A percentile compares a stretch with the other conserved stretches of the same genome.
phyloP scores from a whole-genome alignment of 1,284 basidiomycete genomes.

The Boletus sp. region DNA sequence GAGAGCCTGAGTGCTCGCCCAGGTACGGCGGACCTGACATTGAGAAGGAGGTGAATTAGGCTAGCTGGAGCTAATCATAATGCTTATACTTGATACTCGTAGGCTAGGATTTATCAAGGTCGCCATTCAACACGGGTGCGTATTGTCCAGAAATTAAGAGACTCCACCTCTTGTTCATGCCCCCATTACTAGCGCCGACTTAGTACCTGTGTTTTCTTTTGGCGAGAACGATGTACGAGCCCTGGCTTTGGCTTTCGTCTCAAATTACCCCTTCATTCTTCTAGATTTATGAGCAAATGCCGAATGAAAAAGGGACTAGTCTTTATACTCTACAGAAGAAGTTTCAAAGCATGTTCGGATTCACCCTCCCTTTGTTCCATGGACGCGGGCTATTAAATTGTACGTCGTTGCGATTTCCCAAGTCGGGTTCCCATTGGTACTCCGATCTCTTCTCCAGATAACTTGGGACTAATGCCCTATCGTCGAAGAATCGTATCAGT shows the following conservation, averaged over 20 bases:
- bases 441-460: constrained; percentile 55
- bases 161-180: constrained; percentile 7
- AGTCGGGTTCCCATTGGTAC: background rate
- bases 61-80: background rate
- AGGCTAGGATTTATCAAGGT: constrained; percentile 95
- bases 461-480: constrained; percentile 91
- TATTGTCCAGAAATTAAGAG: constrained; percentile 5
- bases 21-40: constrained; percentile 92
- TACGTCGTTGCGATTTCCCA: constrained; percentile 41
- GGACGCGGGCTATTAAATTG: constrained; percentile 92
- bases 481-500: constrained; percentile 94
- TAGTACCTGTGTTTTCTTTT: constrained; percentile 96
- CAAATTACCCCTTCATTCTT: constrained; percentile 3
- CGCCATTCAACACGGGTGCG: constrained; percentile 90
- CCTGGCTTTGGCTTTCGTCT: background rate
- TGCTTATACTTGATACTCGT: constrained; percentile 8
- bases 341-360: constrained; percentile 92
- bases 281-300: constrained; percentile 95
- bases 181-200: constrained; percentile 64
- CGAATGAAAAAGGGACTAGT: constrained; percentile 92
- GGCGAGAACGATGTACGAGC: constrained; percentile 93
- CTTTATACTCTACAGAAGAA: constrained; percentile 86
- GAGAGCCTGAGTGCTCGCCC: constrained; percentile 94
- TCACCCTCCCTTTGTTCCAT: constrained; percentile 95
- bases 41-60: constrained; percentile 66